These are phyloP conservation scores for Entomortierella lignicola DNA, from an alignment of 192 early-diverging fungal genomes.

Conservation along the genomic window DNA sequence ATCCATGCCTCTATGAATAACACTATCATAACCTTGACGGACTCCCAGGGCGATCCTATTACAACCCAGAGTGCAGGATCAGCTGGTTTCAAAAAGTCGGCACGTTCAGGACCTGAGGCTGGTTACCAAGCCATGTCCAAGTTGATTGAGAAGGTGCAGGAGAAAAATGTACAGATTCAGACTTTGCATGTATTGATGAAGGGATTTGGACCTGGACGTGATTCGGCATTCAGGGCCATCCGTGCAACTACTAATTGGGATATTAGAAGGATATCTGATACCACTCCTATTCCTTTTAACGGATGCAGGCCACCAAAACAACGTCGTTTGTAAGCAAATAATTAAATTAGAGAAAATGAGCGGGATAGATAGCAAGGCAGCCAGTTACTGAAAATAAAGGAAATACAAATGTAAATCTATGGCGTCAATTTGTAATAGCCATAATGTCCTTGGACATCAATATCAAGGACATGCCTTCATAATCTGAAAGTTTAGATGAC, in stretches of 20 bases:
- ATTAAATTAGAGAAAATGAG: not conserved
- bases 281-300: constrained; percentile 91
- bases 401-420: too few relatives aligned
- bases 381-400: not conserved
- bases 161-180: constrained; percentile 71
- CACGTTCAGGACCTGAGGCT: constrained; percentile 89
- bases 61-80: constrained; percentile 83
- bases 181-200: constrained; percentile 85
- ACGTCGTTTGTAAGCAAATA: constrained; percentile 77
- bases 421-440: too few relatives aligned
- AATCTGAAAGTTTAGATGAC: too few relatives aligned
- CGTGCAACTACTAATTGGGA: constrained; percentile 79
- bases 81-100: constrained; percentile 89
- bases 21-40: constrained; percentile 87
- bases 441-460: too few relatives aligned
- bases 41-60: constrained; percentile 74
- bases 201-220: constrained; percentile 91
- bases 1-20: constrained; percentile 81
- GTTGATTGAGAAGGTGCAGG: constrained; percentile 74
- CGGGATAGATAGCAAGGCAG: too few relatives aligned
- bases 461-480: too few relatives aligned
- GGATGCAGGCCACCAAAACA: constrained; percentile 92
- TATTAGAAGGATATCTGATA: constrained; percentile 82
- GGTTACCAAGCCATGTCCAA: constrained; percentile 89
- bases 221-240: constrained; percentile 91